A percentile compares a stretch with the other conserved stretches of the same genome.
phyloP scores from a whole-genome alignment of 345 rosid species.

The Acer yangbiense region DNA sequence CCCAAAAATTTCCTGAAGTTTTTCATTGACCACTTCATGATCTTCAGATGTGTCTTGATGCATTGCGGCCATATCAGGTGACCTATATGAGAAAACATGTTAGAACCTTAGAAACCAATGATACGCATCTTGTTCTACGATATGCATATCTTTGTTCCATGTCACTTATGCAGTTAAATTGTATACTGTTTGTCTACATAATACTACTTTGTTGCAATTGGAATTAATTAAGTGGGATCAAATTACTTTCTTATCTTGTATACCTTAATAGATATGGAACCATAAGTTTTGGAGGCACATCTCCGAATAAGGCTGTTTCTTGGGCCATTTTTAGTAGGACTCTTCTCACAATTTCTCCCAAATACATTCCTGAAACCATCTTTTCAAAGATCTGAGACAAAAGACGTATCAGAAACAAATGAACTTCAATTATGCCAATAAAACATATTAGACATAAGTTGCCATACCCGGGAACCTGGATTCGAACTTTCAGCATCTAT shows the following conservation, averaged over 20 bases:
- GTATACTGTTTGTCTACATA: background rate
- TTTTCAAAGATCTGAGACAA: slow-evolving; percentile 57
- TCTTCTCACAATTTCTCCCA: slow-evolving; percentile 81
- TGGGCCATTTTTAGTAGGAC: slow-evolving; percentile 60
- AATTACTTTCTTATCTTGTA: background rate
- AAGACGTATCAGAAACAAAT: slow-evolving; percentile 9
- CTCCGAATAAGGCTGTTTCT: slow-evolving; percentile 64
- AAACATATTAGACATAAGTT: background rate
- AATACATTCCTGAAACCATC: slow-evolving; percentile 57
- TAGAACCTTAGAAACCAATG: background rate
- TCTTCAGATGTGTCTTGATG: slow-evolving; percentile 69
- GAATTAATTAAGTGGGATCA: no score
- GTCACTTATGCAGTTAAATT: background rate
- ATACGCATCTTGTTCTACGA: background rate
- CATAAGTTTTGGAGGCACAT: slow-evolving; percentile 49
- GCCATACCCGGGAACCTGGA: slow-evolving; percentile 46
- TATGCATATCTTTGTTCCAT: no score
- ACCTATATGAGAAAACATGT: slow-evolving; percentile 26
- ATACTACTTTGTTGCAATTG: background rate
- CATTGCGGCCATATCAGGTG: slow-evolving; percentile 74
- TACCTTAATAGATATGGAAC: slow-evolving; percentile 60
- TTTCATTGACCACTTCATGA: slow-evolving; percentile 41
- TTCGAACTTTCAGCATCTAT: slow-evolving; percentile 56
- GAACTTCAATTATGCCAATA: background rate
- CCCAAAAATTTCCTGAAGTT: slow-evolving; percentile 56